Conservation (phyloP, 2,329 filamentous ascomycete genomes). For the Paraconiothyrium brasiliense region DNA sequence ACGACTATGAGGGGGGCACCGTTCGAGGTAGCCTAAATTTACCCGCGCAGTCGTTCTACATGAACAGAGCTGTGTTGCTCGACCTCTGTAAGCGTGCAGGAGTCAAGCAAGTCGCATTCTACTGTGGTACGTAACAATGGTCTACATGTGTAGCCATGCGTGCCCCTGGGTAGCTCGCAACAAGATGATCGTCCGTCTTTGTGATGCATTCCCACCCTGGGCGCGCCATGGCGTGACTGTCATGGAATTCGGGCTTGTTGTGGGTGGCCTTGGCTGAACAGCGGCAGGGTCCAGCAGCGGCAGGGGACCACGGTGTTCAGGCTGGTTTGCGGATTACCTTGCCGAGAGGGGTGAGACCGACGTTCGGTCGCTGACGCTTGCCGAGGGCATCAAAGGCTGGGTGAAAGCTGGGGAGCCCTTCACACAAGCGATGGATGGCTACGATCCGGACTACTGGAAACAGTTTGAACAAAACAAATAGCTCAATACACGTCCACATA, state of each 20-base stretch:
- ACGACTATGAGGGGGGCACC: slow-evolving; percentile 58
- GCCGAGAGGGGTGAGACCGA: slow-evolving; percentile 46
- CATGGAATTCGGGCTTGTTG: slow-evolving; percentile 14
- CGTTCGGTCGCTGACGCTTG: slow-evolving; percentile 54
- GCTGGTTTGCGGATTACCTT: slow-evolving; percentile 50
- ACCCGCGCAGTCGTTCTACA: slow-evolving; percentile 59
- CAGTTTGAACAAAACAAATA: slow-evolving; percentile 38
- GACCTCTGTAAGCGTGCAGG: slow-evolving; percentile 56
- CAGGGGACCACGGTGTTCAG: slow-evolving; percentile 47
- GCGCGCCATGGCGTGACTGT: slow-evolving; percentile 31
- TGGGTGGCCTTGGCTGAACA: slow-evolving; percentile 27
- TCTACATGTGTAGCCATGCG: not conserved
- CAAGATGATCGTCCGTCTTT: not conserved
- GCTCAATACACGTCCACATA: not conserved
- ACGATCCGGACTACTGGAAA: slow-evolving; percentile 53
- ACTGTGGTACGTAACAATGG: slow-evolving; percentile 49
- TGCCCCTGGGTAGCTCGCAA: not conserved
- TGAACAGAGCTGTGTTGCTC: slow-evolving; percentile 56
- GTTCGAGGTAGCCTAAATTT: slow-evolving; percentile 58
- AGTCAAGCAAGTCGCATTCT: slow-evolving; percentile 58
- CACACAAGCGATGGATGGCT: slow-evolving; percentile 53
- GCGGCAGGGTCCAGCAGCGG: slow-evolving; percentile 44
- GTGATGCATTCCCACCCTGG: not conserved
- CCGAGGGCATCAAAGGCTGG: slow-evolving; percentile 57
- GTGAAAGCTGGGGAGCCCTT: slow-evolving; percentile 53